Evolutionary conservation across 1,284 basidiomycete genomes (phyloP), one percentile per base, ranked within the genome.

Genomic region (Vanrija sp.): DNA sequence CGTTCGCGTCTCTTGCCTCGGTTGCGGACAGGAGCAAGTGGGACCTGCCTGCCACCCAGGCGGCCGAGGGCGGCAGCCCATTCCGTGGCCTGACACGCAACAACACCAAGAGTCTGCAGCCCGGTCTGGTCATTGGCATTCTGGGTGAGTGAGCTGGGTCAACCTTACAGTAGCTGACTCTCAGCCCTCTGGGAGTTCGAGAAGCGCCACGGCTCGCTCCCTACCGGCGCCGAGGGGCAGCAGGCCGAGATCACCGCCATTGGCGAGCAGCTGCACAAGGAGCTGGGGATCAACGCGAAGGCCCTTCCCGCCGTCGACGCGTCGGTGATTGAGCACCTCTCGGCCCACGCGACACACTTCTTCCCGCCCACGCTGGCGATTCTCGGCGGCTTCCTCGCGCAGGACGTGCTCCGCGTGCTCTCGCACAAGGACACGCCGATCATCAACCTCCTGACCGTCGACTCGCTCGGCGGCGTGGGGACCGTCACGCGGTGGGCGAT

Each of bases 371-470:
- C 93, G 5, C 87, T 92, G 71, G 93, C 93, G 0, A 87, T 98
- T 28, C 80, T 98, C 44, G 95, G 96, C 28, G 96, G 96, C 15
- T 83, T 98, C 74, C 78, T 98, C 15, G 93, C 87, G 2, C 96
- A 98, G 76, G 95, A 98, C 72, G 87, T 98, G 50, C 80, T 99
- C 44, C 95, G 97, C 74, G 85, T 89, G 0, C 80, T 98, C 38
- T 89, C 88, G 43, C 89, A 87, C 52, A 86, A 91, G 52, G 94
- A 98, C 68, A 84, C 87, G 45, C 95, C 95, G 1, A 86, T 97
- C 58, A 86, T 88, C 50, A 98, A 98, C 73, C 87, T 97, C 67
- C 86, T 95, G 64, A 81, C 86, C n/a, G 87, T 95, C 72, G 90
- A 91, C 28, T 85, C 81, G 64, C 87, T 86, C 19, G 88, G 87